phyloP scores from a whole-genome alignment of 495 filamentous ascomycete genomes.

The Xylaria palmicola region DNA sequence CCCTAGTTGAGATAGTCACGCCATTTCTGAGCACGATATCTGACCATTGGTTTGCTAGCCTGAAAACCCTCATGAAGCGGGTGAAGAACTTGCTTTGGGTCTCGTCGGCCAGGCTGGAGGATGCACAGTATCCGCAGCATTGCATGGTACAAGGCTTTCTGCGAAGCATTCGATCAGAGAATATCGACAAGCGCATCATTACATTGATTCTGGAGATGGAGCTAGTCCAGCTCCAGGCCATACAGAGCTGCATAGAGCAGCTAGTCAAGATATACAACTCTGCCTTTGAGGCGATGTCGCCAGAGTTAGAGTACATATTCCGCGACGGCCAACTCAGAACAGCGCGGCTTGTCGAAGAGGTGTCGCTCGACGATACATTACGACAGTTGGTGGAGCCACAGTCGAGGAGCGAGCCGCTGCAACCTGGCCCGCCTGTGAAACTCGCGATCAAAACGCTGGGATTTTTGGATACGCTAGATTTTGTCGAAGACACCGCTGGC shows the following conservation, averaged over 20 bases:
- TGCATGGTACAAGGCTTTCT: slow-evolving; percentile 27
- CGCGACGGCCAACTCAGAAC: slow-evolving; percentile 27
- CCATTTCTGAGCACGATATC: slow-evolving; percentile 44
- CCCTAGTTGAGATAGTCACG: slow-evolving; percentile 45
- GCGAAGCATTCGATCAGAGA: slow-evolving; percentile 29
- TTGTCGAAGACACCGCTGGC: slow-evolving; percentile 24
- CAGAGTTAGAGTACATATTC: slow-evolving; percentile 32
- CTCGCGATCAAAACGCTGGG: slow-evolving; percentile 25
- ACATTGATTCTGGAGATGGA: slow-evolving; percentile 27
- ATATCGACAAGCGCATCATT: slow-evolving; percentile 28
- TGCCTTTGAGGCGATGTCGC: slow-evolving; percentile 20
- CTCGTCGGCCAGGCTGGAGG: slow-evolving; percentile 10
- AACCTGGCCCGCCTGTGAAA: slow-evolving; percentile 21
- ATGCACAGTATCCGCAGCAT: slow-evolving; percentile 25
- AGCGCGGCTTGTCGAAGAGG: slow-evolving; percentile 24
- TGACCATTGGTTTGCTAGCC: slow-evolving; percentile 22
- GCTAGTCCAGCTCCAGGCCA: neutral
- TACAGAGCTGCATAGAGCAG: too few relatives aligned
- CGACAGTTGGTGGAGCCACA: slow-evolving; percentile 22
- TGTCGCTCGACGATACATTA: slow-evolving; percentile 16
- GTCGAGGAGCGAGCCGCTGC: slow-evolving; percentile 22
- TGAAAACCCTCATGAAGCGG: slow-evolving; percentile 38
- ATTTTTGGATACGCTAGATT: slow-evolving; percentile 22
- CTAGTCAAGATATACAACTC: slow-evolving; percentile 21
- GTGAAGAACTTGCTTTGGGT: slow-evolving; percentile 34